Percentiles rank a stretch among this genome's conserved stretches.
Evolutionary conservation across 2,329 filamentous ascomycete species (phyloP).

Genomic region (Venturia carpophila): DNA sequence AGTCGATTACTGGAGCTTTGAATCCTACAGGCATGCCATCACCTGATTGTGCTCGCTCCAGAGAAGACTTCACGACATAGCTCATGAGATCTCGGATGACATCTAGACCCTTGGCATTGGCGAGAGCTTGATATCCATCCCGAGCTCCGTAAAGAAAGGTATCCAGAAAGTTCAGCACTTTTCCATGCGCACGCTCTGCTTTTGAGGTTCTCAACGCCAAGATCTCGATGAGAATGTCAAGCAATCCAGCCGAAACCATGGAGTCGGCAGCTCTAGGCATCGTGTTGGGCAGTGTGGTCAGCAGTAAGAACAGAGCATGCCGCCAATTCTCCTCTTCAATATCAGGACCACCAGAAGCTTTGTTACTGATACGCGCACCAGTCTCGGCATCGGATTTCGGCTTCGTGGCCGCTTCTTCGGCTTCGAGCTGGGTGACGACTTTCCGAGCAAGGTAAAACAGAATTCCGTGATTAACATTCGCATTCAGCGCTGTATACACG

Average conservation of each 20-base stretch:
- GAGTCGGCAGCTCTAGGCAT: slow-evolving; percentile 68
- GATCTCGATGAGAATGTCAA: slow-evolving; percentile 84
- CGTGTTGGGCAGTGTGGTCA: slow-evolving; percentile 67
- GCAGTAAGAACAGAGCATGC: slow-evolving; percentile 78
- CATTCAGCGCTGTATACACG: slow-evolving; percentile 82
- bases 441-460: slow-evolving; percentile 89
- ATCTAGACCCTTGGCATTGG: slow-evolving; percentile 75
- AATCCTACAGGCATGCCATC: slow-evolving; percentile 64
- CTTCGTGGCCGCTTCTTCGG: slow-evolving; percentile 45
- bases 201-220: slow-evolving; percentile 73
- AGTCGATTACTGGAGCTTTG: slow-evolving; percentile 79
- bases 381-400: not conserved
- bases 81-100: slow-evolving; percentile 82
- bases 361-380: not conserved
- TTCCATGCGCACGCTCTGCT: slow-evolving; percentile 75
- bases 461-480: slow-evolving; percentile 93
- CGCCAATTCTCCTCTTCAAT: slow-evolving; percentile 73
- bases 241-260: slow-evolving; percentile 79
- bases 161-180: slow-evolving; percentile 80
- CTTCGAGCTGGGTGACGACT: slow-evolving; percentile 72
- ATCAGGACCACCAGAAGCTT: slow-evolving; percentile 6
- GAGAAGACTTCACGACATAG: slow-evolving; percentile 65
- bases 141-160: slow-evolving; percentile 77
- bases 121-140: slow-evolving; percentile 76
- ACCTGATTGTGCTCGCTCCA: slow-evolving; percentile 57